Conservation (phyloP, 2,329 filamentous ascomycete species). For the Colletotrichum cuscutae region DNA sequence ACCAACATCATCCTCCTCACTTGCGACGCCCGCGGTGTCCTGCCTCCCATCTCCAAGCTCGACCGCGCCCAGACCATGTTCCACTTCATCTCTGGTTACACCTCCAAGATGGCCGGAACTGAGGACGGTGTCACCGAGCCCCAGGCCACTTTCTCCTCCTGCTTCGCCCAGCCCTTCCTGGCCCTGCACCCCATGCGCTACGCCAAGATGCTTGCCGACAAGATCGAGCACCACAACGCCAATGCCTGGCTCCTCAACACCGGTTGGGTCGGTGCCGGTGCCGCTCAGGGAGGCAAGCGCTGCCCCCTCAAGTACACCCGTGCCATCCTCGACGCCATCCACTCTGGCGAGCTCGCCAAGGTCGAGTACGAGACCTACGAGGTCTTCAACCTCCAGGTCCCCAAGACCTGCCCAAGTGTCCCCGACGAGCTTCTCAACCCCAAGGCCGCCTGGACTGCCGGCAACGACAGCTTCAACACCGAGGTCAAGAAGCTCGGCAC, state of each 20-base stretch:
- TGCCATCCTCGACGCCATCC: slow-evolving; percentile 97
- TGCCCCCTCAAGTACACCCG: slow-evolving; percentile 99
- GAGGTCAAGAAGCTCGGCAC: slow-evolving; percentile 91
- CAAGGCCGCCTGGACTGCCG: slow-evolving; percentile 88
- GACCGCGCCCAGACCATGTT: slow-evolving; percentile 97
- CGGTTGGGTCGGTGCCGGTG: slow-evolving; percentile 94
- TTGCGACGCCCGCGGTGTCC: slow-evolving; percentile 96
- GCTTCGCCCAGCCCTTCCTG: slow-evolving; percentile 99
- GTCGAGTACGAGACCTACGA: slow-evolving; percentile 95
- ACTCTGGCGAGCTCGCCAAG: slow-evolving; percentile 94
- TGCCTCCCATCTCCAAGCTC: slow-evolving; percentile 98
- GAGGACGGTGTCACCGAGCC: slow-evolving; percentile 97
- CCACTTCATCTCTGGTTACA: slow-evolving; percentile 99
- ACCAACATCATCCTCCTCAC: slow-evolving; percentile 97
- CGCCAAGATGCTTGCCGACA: slow-evolving; percentile 97
- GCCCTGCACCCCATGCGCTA: slow-evolving; percentile 99
- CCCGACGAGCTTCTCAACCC: slow-evolving; percentile 95
- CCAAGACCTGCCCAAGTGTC: slow-evolving; percentile 88
- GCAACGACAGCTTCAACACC: slow-evolving; percentile 80
- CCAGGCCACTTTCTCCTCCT: slow-evolving; percentile 98
- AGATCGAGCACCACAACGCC: slow-evolving; percentile 94
- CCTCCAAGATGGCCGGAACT: slow-evolving; percentile 99
- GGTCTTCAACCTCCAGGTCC: slow-evolving; percentile 96
- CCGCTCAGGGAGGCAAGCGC: slow-evolving; percentile 91
- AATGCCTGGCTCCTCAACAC: slow-evolving; percentile 99